These are phyloP conservation scores for Sonneratia caseolaris DNA, from an alignment of 345 rosid species.

Conservation along the genomic window DNA sequence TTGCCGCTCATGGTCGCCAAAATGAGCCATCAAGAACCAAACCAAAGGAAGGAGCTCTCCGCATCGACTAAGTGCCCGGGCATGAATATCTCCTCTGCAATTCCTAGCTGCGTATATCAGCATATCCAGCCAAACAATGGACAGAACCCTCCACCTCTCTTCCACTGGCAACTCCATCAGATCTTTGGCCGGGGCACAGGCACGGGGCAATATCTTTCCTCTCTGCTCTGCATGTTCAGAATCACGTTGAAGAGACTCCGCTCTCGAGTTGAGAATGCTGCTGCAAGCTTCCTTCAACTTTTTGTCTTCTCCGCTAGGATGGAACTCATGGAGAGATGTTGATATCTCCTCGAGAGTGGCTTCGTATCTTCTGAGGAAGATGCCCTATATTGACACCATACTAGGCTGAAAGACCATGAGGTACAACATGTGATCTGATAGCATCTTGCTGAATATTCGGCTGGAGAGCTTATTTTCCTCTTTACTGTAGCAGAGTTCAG, in stretches of 20 bases:
- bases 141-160: conserved; percentile 40
- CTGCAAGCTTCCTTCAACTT: not conserved
- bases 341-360: not conserved
- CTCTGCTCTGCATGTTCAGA: conserved; percentile 38
- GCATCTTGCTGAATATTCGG: conserved; percentile 5
- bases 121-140: conserved; percentile 58
- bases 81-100: conserved; percentile 44
- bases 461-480: conserved; percentile 3
- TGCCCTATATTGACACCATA: conserved; percentile 12
- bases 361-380: conserved; percentile 1
- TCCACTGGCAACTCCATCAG: conserved; percentile 8
- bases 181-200: conserved; percentile 41
- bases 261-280: conserved; percentile 7
- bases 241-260: conserved; percentile 21
- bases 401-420: conserved; percentile 10
- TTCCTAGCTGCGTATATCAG: conserved; percentile 47
- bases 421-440: conserved; percentile 14
- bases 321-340: not conserved
- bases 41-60: conserved; percentile 53
- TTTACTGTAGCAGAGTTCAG: conserved; percentile 28
- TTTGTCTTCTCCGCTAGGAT: conserved; percentile 2
- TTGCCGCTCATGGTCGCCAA: conserved; percentile 12
- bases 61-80: conserved; percentile 49
- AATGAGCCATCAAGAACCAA: conserved; percentile 72
- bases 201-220: conserved; percentile 49